Base-by-base conservation (phyloP, 805 yeast species). In the Millerago galiae region DNA sequence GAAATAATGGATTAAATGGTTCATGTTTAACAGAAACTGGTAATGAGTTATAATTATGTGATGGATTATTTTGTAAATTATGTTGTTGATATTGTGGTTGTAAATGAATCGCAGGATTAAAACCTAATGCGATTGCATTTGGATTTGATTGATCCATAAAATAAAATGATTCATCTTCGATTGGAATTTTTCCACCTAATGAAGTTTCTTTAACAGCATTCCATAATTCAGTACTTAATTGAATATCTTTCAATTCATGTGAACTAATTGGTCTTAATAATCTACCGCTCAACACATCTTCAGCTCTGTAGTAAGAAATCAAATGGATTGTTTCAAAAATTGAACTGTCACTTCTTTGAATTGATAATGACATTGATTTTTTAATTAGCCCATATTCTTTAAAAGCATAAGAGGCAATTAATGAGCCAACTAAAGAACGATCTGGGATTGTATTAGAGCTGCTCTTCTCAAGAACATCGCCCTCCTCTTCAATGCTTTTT, bases 351-450 rank as follows among this genome's bases (percentile, higher is more conserved):
- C 45, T 35, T 38, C 50, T 40, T 40, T 49, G 16, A 18, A 55
- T 36, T 3, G 55, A 46, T 12, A 53, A 68, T 1, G 88, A 77
- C 46, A 88, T 66, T 0, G 97, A 86, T 60, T 89, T 88, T 60
- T 90, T 90, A 46, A 88, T 77, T 36, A 90, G 68, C 0, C 96
- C 96, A 35, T 72, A 70, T 37, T 76, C 80, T 54, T 80, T 81
- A 56, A 80, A 82, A 11, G 79, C 79, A 53, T 78, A 80, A 0
- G 81, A 71, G 29, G 75, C 74, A 17, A 74, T 76, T 35, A 77
- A 61, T 0, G 82, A 77, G 13, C 83, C 83, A 17, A 75, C 77
- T 4, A 78, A 57, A 5, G 71, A 58, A 34, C 78, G 52, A 39
- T 64, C 49, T 3, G 51, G 34, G 10, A 44, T 38, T 8, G 48